Base-by-base conservation (phyloP, 306 rosid genomes). In the Quercus berberidifolia region DNA sequence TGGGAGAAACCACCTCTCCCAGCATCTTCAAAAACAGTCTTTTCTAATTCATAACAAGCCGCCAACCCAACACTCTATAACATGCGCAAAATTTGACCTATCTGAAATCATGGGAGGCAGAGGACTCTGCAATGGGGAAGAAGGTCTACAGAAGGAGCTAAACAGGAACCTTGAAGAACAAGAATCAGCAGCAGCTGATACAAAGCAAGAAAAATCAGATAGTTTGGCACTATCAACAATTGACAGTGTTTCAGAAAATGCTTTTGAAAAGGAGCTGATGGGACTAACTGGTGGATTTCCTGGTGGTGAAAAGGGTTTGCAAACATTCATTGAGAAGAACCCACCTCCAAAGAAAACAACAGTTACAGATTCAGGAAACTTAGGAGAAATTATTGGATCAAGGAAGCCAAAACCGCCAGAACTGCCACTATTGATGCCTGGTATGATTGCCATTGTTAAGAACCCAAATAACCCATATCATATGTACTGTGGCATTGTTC, bases 281-380 rank as follows among this genome's bases (percentile, higher is more conserved):
- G 99, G 98, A 31, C 76, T 93, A 55, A 95, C 98, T 0, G 98
- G 99, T 6, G 99, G 99, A 33, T 95, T 95, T 72, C 99, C 98
- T 1, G 99, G 98, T 14, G 99, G 99, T 12, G 99, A 95, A 70
- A 91, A 84, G 74, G 99, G 99, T 25, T 82, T 95, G 87, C 2
- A 23, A 20, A 83, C 75, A 74, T 95, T 95, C 86, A 85, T 95
- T 20, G 84, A 93, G 52, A 84, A 91, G 74, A 94, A 94, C 74
- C 95, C 97, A 13, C 97, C 97, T 28, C 97, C 97, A 4, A 84
- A 86, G 59, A 82, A 77, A 20, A 70, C 86, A 28, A 9, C 87
- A 13, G 83, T 5, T n/a, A 69, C 85, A 57, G 68, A 31, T 5
- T 70, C 87, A 21, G 82, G 11, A 20, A 69, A 74, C 9, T 51